phyloP scores from a whole-genome alignment of 192 early-diverging fungal genomes.

The Haplosporangium gracile region DNA sequence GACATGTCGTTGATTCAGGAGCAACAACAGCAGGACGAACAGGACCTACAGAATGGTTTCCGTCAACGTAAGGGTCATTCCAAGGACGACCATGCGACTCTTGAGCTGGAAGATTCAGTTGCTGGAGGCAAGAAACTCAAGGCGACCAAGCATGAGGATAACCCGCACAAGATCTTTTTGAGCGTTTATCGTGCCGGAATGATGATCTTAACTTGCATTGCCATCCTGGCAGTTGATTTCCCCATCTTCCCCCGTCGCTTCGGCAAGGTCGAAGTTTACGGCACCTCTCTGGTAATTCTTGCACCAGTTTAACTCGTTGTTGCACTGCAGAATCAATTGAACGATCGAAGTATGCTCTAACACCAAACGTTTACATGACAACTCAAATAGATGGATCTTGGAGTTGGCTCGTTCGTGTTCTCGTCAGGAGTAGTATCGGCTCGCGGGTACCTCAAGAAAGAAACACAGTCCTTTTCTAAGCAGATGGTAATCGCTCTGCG shows the following conservation, averaged over 20 bases:
- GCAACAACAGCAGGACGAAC: conserved; percentile 4
- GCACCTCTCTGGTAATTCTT: conserved; percentile 80
- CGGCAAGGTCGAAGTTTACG: conserved; percentile 94
- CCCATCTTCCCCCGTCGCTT: conserved; percentile 87
- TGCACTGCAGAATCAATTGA: background rate
- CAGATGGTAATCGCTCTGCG: conserved; percentile 59
- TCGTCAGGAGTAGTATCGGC: conserved; percentile 89
- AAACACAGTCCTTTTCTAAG: conserved; percentile 42
- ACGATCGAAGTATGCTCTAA: background rate
- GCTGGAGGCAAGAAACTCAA: background rate
- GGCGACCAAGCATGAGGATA: conserved; percentile 4
- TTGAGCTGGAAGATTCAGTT: conserved; percentile 23
- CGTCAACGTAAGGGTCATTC: conserved; percentile 39
- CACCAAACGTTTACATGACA: background rate
- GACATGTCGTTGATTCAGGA: conserved; percentile 2
- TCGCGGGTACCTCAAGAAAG: conserved; percentile 64
- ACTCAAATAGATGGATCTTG: conserved; percentile 87
- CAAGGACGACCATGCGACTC: conserved; percentile 16
- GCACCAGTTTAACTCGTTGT: background rate
- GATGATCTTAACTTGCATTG: conserved; percentile 84
- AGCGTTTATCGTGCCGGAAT: conserved; percentile 81
- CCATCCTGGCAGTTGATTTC: conserved; percentile 97
- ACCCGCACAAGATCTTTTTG: conserved; percentile 64
- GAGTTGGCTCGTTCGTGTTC: conserved; percentile 94
- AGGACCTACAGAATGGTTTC: conserved; percentile 23